Evolutionary conservation across 805 yeast species (phyloP), one percentile per base, ranked within the genome.

Genomic region (Ogataea zsoltii): DNA sequence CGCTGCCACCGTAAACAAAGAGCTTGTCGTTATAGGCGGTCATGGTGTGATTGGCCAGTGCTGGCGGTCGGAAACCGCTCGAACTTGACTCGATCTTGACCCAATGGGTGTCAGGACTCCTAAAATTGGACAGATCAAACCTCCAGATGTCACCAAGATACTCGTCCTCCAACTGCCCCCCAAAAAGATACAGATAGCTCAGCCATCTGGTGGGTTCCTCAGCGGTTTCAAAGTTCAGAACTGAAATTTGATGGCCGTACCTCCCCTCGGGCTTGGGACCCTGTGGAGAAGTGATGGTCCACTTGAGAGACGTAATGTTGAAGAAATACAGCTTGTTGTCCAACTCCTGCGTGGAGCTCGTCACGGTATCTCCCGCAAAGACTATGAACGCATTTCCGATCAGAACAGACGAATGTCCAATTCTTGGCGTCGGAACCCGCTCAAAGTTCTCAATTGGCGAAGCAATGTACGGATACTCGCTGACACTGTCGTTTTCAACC

Each of bases 291-390:
- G 96, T 88, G 11, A 82, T 77, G 0, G 91, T 83, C 92, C 94
- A 86, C 56, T 83, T 82, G 51, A 80, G 71, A 1, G 91, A 80
- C 40, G 84, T 81, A 50, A 86, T 84, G 65, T 87, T 86, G 70
- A 94, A 85, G 57, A 94, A 76, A 65, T 94, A 94, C 49, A 94
- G 71, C 61, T 87, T 88, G 67, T 92, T 91, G 67, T 94, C 99
- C 53, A 95, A 83, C 45, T 79, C 81, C 5, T 89, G 89, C 41
- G 75, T 75, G 39, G 77, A 77, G 60, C 85, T 89, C 29, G 90
- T 84, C 32, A 83, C 86, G 1, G 98, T 94, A 63, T 94, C 99
- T 58, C 99, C 99, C 29, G 98, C 99, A 67, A 88, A 92, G 12
- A 94, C 80, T 36, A 94, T 90, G 59, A 85, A 94, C 1, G 98